These are phyloP conservation scores for Neurospora pannonica DNA, from an alignment of 495 filamentous ascomycete species.

Conservation along the genomic window DNA sequence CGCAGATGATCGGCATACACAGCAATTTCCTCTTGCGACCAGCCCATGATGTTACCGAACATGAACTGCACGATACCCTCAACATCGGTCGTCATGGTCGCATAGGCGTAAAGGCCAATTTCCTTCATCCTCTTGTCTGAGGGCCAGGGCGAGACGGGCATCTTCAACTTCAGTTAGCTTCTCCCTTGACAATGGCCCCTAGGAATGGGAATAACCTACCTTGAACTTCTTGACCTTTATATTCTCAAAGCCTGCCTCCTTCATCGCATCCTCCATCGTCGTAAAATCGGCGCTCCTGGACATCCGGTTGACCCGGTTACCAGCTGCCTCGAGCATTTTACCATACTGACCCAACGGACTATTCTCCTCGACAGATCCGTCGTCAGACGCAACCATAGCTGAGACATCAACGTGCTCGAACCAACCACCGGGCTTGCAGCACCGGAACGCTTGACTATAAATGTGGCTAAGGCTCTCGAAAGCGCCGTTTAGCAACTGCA, in stretches of 20 bases:
- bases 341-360: neutral
- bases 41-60: neutral
- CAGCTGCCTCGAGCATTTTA: neutral
- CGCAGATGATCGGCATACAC: neutral
- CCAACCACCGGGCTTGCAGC: slow-evolving; percentile 16
- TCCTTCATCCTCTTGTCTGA: neutral
- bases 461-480: slow-evolving; percentile 43
- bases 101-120: neutral
- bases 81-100: neutral
- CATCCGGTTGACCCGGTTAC: neutral
- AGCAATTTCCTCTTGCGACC: neutral
- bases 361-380: slow-evolving; percentile 23
- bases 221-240: neutral
- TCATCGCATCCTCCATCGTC: neutral
- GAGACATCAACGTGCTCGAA: slow-evolving; percentile 43
- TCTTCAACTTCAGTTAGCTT: neutral
- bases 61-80: neutral
- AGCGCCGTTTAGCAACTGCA: slow-evolving; percentile 38
- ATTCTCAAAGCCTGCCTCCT: neutral
- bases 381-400: slow-evolving; percentile 35
- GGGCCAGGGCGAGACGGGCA: neutral
- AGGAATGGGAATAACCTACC: neutral
- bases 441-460: slow-evolving; percentile 24
- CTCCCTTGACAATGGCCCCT: neutral
- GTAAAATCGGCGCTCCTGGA: neutral